phyloP scores from a whole-genome alignment of 805 yeast genomes.

The Barnettozyma salicaria region DNA sequence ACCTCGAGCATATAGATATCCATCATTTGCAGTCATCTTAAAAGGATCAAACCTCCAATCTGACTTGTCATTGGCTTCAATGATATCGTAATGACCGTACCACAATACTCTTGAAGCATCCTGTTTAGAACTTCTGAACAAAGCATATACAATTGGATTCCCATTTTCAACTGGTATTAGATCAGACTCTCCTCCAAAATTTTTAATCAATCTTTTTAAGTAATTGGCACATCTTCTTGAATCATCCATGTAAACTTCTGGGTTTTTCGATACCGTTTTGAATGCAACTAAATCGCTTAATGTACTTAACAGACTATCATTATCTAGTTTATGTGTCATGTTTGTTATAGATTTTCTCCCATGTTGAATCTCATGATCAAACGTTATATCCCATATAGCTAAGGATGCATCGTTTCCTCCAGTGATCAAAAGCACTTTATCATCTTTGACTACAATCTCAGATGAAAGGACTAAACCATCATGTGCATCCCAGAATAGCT shows the following conservation, averaged over 20 bases:
- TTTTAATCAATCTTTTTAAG: slow-evolving; percentile 53
- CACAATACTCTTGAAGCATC: slow-evolving; percentile 52
- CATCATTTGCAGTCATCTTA: slow-evolving; percentile 66
- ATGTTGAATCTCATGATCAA: slow-evolving; percentile 6
- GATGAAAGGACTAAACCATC: slow-evolving; percentile 55
- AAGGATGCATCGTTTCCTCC: slow-evolving; percentile 69
- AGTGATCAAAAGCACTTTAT: slow-evolving; percentile 45
- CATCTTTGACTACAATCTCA: slow-evolving; percentile 37
- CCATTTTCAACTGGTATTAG: slow-evolving; percentile 70
- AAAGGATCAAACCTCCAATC: slow-evolving; percentile 82
- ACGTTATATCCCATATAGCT: slow-evolving; percentile 60
- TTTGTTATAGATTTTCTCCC: slow-evolving; percentile 14
- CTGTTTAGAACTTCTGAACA: slow-evolving; percentile 45
- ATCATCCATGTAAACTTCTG: slow-evolving; percentile 64
- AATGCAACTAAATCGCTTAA: slow-evolving; percentile 58
- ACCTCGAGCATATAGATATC: slow-evolving; percentile 87
- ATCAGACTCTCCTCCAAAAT: slow-evolving; percentile 65
- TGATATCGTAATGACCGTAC: slow-evolving; percentile 97
- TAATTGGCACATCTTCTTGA: slow-evolving; percentile 83
- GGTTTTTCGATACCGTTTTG: slow-evolving; percentile 72
- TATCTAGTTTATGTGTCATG: slow-evolving; percentile 32
- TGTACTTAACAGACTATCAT: slow-evolving; percentile 59
- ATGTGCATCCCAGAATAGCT: slow-evolving; percentile 45
- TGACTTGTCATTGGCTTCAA: slow-evolving; percentile 58
- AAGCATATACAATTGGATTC: slow-evolving; percentile 81